Evolutionary conservation across 345 rosid species (phyloP).

Genomic region (Murraya paniculata): DNA sequence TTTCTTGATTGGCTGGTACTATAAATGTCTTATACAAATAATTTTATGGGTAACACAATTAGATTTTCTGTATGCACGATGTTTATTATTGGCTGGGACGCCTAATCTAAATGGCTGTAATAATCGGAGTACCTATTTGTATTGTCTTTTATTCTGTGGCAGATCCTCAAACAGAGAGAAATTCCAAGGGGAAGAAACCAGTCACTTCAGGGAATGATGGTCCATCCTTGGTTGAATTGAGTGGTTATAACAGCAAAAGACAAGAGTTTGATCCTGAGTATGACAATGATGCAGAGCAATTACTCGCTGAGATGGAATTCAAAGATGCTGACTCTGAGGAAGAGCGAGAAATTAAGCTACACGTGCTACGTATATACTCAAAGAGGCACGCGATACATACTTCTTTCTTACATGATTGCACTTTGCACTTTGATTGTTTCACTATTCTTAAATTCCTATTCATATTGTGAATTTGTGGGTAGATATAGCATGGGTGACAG

Average conservation of each 20-base stretch:
- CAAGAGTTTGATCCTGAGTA: slow-evolving; percentile 91
- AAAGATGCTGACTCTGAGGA: slow-evolving; percentile 85
- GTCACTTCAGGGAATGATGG: slow-evolving; percentile 51
- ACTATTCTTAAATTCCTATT: neutral
- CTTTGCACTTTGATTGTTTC: neutral
- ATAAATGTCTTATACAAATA: neutral
- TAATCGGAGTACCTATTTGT: neutral
- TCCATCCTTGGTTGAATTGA: slow-evolving; percentile 63
- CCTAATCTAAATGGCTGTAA: neutral
- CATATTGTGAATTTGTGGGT: neutral
- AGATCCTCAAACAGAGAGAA: slow-evolving; percentile 66
- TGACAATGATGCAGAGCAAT: slow-evolving; percentile 94
- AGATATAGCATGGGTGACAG: neutral
- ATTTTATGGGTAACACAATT: slow-evolving; percentile 5
- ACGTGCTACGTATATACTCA: slow-evolving; percentile 75
- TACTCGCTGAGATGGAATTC: slow-evolving; percentile 97
- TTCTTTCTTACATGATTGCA: neutral
- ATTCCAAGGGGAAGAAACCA: slow-evolving; percentile 70
- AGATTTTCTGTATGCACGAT: neutral
- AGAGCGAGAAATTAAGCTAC: slow-evolving; percentile 77
- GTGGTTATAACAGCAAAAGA: slow-evolving; percentile 82
- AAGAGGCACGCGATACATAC: slow-evolving; percentile 50
- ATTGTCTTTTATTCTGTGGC: slow-evolving; percentile 22
- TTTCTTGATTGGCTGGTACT: slow-evolving; percentile 1
- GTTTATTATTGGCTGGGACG: neutral